Conservation (phyloP, 257 asterid species). For the Orobanche coerulescens region DNA sequence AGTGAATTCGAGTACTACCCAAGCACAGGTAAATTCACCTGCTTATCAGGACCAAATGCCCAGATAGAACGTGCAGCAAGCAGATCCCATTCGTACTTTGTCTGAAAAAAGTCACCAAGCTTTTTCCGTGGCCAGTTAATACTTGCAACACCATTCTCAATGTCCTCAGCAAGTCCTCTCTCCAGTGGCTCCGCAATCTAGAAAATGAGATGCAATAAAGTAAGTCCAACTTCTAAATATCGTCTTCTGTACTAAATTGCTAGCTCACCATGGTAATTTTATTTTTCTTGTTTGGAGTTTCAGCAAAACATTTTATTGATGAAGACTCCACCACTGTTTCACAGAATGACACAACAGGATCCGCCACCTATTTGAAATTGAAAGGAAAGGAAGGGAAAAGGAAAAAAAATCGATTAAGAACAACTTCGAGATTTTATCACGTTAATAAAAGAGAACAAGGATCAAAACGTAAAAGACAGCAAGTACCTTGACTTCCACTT, state of each 20-base stretch:
- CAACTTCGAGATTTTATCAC: not conserved
- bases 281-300: conserved; percentile 94
- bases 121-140: conserved; percentile 88
- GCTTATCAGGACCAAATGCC: conserved; percentile 99
- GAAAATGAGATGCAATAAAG: conserved; percentile 17
- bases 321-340: conserved; percentile 98
- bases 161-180: conserved; percentile 96
- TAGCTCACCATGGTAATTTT: conserved; percentile 89
- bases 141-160: conserved; percentile 83
- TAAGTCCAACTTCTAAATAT: conserved; percentile 7
- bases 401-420: conserved; percentile 2
- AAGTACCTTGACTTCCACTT: conserved; percentile 96
- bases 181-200: conserved; percentile 99
- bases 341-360: conserved; percentile 96
- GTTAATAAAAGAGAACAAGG: not conserved
- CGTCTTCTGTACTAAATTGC: not conserved
- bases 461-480: not conserved
- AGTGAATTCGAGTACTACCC: not conserved
- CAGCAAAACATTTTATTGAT: conserved; percentile 97
- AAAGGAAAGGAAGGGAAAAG: conserved; percentile 4
- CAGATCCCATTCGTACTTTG: conserved; percentile 96
- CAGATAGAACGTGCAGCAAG: conserved; percentile 97
- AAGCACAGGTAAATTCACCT: conserved; percentile 38
- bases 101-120: conserved; percentile 89
- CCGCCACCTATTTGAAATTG: conserved; percentile 63